These are phyloP conservation scores for Pyropia yezoensis DNA, from an alignment of 23 red algal species.

Conservation along the genomic window DNA sequence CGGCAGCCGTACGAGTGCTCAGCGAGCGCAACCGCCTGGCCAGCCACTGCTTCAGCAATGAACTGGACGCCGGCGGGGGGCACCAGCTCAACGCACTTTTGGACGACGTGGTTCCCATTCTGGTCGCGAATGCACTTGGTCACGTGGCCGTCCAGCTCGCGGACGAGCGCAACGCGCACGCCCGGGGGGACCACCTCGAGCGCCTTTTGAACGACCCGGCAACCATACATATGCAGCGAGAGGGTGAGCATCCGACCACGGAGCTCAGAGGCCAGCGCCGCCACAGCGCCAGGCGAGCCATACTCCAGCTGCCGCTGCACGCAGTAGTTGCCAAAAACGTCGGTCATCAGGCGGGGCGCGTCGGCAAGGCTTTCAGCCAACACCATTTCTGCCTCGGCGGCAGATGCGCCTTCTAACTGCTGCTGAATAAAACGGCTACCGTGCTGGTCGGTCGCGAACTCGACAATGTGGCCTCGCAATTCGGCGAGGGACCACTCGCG, in stretches of 20 bases:
- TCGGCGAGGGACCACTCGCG: slow-evolving; percentile 9
- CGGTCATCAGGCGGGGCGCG: slow-evolving; percentile 78
- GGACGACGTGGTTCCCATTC: slow-evolving; percentile 98
- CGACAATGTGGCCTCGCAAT: slow-evolving; percentile 78
- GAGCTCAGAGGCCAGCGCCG: slow-evolving; percentile 63
- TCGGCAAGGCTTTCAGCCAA: slow-evolving; percentile 60
- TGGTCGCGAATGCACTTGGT: slow-evolving; percentile 98
- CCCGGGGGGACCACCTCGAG: slow-evolving; percentile 70
- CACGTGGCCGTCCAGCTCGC: slow-evolving; percentile 94
- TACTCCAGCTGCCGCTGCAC: slow-evolving; percentile 90
- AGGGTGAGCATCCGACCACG: slow-evolving; percentile 79
- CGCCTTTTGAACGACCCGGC: slow-evolving; percentile 98
- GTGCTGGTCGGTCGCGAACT: slow-evolving; percentile 98
- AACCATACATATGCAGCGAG: slow-evolving; percentile 98
- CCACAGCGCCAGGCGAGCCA: slow-evolving; percentile 50
- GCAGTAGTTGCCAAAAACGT: slow-evolving; percentile 99
- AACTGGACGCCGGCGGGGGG: slow-evolving; percentile 77
- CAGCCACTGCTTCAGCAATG: slow-evolving; percentile 77
- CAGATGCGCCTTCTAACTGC: slow-evolving; percentile 43
- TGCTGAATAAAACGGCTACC: slow-evolving; percentile 99
- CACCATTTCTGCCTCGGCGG: slow-evolving; percentile 46
- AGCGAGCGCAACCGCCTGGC: slow-evolving; percentile 79
- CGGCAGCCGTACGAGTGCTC: slow-evolving; percentile 98
- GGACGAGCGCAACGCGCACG: slow-evolving; percentile 45
- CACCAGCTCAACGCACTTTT: slow-evolving; percentile 93